These are phyloP conservation scores for Pleurotus salmoneostramineus DNA, from an alignment of 768 basidiomycete species.

Conservation along the genomic window DNA sequence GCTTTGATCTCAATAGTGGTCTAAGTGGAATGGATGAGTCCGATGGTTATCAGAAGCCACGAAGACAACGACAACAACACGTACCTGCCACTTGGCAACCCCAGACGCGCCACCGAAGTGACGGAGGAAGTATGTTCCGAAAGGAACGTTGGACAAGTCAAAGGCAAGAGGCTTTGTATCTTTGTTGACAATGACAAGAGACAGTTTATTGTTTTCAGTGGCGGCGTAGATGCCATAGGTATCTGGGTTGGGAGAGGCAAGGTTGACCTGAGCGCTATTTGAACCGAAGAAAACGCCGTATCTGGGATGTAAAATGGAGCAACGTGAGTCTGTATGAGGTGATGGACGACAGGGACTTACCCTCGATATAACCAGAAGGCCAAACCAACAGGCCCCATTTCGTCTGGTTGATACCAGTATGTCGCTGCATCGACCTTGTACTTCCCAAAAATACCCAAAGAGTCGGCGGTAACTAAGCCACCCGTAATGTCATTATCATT, in stretches of 20 bases:
- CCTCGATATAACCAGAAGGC: slow-evolving; percentile 57
- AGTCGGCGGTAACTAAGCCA: slow-evolving; percentile 47
- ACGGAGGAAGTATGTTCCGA: slow-evolving; percentile 48
- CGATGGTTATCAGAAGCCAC: background rate
- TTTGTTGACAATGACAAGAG: slow-evolving; percentile 51
- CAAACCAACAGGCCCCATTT: slow-evolving; percentile 42
- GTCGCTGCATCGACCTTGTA: slow-evolving; percentile 48
- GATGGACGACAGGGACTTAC: slow-evolving; percentile 22
- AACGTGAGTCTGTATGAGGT: background rate
- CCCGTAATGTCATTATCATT: slow-evolving; percentile 49
- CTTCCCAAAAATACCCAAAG: slow-evolving; percentile 47
- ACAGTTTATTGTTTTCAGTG: slow-evolving; percentile 33
- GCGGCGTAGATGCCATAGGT: slow-evolving; percentile 43
- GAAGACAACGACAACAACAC: background rate
- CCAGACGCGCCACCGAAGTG: slow-evolving; percentile 54
- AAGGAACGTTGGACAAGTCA: slow-evolving; percentile 39
- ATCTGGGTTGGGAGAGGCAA: slow-evolving; percentile 34
- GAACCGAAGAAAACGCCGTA: slow-evolving; percentile 43
- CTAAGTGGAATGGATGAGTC: slow-evolving; percentile 9
- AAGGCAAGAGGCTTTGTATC: slow-evolving; percentile 37
- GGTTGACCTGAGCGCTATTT: slow-evolving; percentile 40
- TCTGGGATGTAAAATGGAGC: slow-evolving; percentile 17
- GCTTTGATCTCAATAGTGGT: slow-evolving; percentile 27
- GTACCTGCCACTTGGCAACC: slow-evolving; percentile 51
- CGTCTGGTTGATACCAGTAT: slow-evolving; percentile 48